phyloP scores from a whole-genome alignment of 352 stramenopile species.

The Pilasporangium apinafurcum region DNA sequence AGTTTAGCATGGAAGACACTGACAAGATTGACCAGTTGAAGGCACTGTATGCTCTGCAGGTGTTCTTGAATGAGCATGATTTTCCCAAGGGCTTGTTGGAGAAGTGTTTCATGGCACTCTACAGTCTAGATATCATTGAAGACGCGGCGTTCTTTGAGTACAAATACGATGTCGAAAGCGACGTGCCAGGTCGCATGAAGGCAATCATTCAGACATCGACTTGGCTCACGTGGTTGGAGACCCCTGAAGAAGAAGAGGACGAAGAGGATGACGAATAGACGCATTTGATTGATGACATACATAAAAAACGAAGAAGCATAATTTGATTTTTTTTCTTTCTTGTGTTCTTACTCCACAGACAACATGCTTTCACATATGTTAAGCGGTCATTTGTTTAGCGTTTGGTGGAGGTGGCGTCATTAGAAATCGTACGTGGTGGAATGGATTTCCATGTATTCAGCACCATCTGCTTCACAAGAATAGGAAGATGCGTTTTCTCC shows the following conservation, averaged over 20 bases:
- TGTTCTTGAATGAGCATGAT: conserved; percentile 67
- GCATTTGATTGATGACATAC: background rate
- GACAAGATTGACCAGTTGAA: conserved; percentile 62
- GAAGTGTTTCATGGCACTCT: conserved; percentile 84
- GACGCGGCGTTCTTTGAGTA: conserved; percentile 81
- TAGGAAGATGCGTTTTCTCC: too few species aligned
- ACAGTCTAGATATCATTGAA: conserved; percentile 77
- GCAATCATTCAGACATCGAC: conserved; percentile 75
- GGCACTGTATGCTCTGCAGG: conserved; percentile 68
- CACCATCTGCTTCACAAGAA: too few species aligned
- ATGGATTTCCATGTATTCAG: too few species aligned
- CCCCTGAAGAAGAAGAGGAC: conserved; percentile 59
- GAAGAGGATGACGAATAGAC: conserved; percentile 79
- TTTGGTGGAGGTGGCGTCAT: too few species aligned
- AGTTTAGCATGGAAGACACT: conserved; percentile 36
- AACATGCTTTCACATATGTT: too few species aligned
- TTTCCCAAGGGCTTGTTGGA: conserved; percentile 77
- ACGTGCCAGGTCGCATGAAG: conserved; percentile 72
- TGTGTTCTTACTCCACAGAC: too few species aligned
- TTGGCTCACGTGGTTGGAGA: conserved; percentile 82
- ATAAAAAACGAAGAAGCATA: too few species aligned
- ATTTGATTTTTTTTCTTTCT: too few species aligned
- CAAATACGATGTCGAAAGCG: conserved; percentile 81
- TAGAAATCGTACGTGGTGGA: too few species aligned
- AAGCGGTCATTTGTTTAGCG: too few species aligned